Evolutionary conservation across 2,329 filamentous ascomycete species (phyloP).

Genomic region (Whalleya microplaca): DNA sequence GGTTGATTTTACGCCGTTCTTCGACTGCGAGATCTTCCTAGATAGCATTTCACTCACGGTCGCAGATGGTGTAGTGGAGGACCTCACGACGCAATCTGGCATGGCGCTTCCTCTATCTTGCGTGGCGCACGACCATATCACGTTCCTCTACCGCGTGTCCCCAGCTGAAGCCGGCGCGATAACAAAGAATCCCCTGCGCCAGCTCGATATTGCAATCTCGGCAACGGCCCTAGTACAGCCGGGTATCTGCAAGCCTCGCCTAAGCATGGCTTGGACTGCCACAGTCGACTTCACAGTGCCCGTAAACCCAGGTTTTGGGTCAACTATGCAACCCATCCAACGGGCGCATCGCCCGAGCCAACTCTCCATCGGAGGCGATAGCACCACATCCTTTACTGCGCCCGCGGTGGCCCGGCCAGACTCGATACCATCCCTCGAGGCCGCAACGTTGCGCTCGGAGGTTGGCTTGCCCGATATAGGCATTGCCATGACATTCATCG

Average conservation of each 20-base stretch:
- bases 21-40: constrained; percentile 68
- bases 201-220: constrained; percentile 63
- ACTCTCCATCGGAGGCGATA: constrained; percentile 62
- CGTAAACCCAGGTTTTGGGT: constrained; percentile 65
- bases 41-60: constrained; percentile 62
- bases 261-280: constrained; percentile 71
- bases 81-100: constrained; percentile 56
- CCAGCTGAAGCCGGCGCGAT: constrained; percentile 52
- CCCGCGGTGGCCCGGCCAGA: constrained; percentile 63
- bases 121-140: constrained; percentile 74
- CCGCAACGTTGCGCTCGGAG: constrained; percentile 51
- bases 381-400: constrained; percentile 58
- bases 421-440: constrained; percentile 61
- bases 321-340: constrained; percentile 61
- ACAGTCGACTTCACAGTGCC: constrained; percentile 70
- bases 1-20: constrained; percentile 72
- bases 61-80: constrained; percentile 60
- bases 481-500: constrained; percentile 75
- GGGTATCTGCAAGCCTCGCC: constrained; percentile 60
- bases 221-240: constrained; percentile 62
- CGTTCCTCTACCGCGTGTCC: constrained; percentile 71
- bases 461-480: constrained; percentile 63
- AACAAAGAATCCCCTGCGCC: constrained; percentile 52
- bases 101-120: constrained; percentile 62
- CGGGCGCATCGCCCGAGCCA: constrained; percentile 66